Evolutionary conservation across 768 basidiomycete species (phyloP).

Genomic region (Candolleomyces efflorescens): DNA sequence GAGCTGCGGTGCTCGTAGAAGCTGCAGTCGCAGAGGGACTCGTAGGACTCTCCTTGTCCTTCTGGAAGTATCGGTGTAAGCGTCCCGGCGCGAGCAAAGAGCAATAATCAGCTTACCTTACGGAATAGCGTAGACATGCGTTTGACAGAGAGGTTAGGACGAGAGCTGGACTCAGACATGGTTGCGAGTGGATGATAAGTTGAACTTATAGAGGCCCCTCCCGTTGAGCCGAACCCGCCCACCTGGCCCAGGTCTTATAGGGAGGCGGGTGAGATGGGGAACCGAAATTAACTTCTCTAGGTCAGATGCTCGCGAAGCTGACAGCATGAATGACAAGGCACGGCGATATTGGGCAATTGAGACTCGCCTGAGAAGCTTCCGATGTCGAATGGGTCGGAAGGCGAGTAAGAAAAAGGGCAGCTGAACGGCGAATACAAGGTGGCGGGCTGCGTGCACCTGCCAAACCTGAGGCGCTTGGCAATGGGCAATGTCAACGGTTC

Average conservation of each 20-base stretch:
- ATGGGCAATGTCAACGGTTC: too few relatives aligned
- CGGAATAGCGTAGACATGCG: slow-evolving; percentile 10
- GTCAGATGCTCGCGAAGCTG: neutral
- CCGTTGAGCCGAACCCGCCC: too few relatives aligned
- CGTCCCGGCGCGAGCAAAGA: neutral
- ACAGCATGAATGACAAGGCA: slow-evolving; percentile 4
- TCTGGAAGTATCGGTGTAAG: neutral
- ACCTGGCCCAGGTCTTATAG: neutral
- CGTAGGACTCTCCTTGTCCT: neutral
- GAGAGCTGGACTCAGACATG: neutral
- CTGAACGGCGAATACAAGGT: too few relatives aligned
- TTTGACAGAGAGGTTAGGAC: neutral
- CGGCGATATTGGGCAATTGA: neutral
- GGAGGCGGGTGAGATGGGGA: neutral
- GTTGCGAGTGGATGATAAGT: neutral
- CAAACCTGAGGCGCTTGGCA: too few relatives aligned
- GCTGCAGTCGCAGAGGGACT: neutral
- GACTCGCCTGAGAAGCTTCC: neutral
- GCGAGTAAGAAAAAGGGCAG: slow-evolving; percentile 3
- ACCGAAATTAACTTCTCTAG: neutral
- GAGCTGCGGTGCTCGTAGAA: neutral
- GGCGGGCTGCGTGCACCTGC: too few relatives aligned
- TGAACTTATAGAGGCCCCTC: too few relatives aligned
- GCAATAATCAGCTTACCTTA: neutral
- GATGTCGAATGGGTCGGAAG: neutral